phyloP scores from a whole-genome alignment of 2,329 filamentous ascomycete genomes.

The Botrytis hyacinthi region DNA sequence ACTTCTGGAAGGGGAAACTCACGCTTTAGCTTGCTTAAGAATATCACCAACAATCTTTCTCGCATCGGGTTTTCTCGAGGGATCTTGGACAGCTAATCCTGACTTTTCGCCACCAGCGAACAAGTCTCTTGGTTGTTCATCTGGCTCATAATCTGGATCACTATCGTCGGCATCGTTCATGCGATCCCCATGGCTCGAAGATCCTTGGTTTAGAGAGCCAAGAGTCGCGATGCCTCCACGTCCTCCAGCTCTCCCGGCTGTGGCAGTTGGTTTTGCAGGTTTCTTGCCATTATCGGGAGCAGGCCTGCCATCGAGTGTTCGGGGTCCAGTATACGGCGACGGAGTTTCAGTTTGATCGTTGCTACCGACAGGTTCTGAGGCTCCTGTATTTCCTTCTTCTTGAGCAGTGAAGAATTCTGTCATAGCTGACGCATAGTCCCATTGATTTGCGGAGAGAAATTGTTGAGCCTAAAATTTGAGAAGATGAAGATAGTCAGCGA shows the following conservation, averaged over 20 bases:
- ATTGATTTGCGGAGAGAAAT: constrained; percentile 63
- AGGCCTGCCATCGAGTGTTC: constrained; percentile 62
- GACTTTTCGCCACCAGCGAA: constrained; percentile 88
- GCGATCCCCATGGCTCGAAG: constrained; percentile 48
- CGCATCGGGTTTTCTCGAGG: constrained; percentile 46
- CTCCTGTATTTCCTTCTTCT: constrained; percentile 49
- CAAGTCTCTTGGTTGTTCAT: constrained; percentile 63
- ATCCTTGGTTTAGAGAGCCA: constrained; percentile 44
- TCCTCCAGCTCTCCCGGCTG: constrained; percentile 28
- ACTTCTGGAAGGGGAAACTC: constrained; percentile 26
- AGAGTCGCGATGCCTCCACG: constrained; percentile 57
- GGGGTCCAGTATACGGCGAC: constrained; percentile 54
- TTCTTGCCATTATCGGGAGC: constrained; percentile 42
- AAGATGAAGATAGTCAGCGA: not conserved
- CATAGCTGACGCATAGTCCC: constrained; percentile 64
- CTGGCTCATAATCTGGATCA: constrained; percentile 53
- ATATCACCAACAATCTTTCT: constrained; percentile 61
- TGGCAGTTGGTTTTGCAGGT: constrained; percentile 24
- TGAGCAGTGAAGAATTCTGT: constrained; percentile 60
- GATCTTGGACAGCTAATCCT: constrained; percentile 65
- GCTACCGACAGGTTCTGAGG: constrained; percentile 44
- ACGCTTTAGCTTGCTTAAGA: constrained; percentile 62
- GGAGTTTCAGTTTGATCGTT: constrained; percentile 39
- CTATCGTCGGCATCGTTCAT: constrained; percentile 57
- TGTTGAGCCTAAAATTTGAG: constrained; percentile 55